Percentiles rank a stretch among this genome's conserved stretches.
These are phyloP conservation scores for Neurospora sublineolata DNA, from an alignment of 495 filamentous ascomycete species.

Conservation along the genomic window DNA sequence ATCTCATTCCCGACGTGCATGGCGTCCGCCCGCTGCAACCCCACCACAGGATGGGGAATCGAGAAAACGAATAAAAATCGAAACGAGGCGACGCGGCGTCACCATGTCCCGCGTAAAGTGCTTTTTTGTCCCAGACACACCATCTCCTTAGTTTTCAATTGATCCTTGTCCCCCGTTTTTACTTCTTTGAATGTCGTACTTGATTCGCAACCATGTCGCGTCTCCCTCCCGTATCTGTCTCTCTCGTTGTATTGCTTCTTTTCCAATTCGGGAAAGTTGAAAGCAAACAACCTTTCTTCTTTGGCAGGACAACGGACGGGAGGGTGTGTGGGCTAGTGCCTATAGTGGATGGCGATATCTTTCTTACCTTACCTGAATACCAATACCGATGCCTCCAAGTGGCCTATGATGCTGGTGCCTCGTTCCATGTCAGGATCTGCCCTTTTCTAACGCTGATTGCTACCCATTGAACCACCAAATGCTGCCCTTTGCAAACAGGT, in stretches of 20 bases:
- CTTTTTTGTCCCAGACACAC: background rate
- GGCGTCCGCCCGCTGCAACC: background rate
- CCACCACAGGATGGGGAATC: background rate
- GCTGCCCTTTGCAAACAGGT: background rate
- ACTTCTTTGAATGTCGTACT: background rate
- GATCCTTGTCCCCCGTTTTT: background rate
- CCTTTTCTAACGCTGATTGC: background rate
- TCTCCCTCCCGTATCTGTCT: background rate
- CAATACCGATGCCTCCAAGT: background rate
- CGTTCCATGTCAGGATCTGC: background rate
- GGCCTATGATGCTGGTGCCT: background rate
- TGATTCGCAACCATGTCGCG: background rate
- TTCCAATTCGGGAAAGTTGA: background rate
- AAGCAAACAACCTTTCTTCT: conserved; percentile 3
- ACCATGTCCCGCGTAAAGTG: conserved; percentile 2
- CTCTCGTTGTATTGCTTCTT: background rate
- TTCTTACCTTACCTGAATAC: background rate
- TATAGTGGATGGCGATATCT: background rate
- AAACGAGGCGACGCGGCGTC: conserved; percentile 1
- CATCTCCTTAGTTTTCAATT: background rate
- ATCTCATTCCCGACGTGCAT: background rate
- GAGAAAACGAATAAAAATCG: background rate
- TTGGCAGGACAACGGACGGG: conserved; percentile 3
- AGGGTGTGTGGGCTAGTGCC: background rate
- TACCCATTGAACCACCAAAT: background rate